Evolutionary conservation across 345 rosid species (phyloP).

Genomic region (Gossypium longicalyx): DNA sequence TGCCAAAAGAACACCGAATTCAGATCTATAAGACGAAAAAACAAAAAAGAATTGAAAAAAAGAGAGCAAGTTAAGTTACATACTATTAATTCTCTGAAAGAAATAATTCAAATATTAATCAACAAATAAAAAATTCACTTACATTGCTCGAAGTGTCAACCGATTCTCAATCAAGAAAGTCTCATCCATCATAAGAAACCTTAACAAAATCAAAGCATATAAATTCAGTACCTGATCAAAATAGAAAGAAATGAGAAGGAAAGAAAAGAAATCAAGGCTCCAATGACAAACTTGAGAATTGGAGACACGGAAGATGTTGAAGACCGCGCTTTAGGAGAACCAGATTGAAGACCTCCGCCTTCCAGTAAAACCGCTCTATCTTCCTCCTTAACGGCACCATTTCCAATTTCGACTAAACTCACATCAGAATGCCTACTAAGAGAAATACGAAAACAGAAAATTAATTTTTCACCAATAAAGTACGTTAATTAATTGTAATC

Average conservation of each 20-base stretch:
- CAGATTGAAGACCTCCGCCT: constrained; percentile 77
- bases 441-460: neutral
- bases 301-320: constrained; percentile 44
- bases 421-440: constrained; percentile 80
- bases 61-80: neutral
- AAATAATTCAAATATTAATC: neutral
- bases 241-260: neutral
- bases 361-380: constrained; percentile 76
- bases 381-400: constrained; percentile 57
- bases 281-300: constrained; percentile 48
- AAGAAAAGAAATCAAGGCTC: neutral
- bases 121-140: constrained; percentile 25
- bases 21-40: constrained; percentile 50
- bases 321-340: constrained; percentile 65
- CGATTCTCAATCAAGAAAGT: constrained; percentile 82
- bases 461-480: neutral
- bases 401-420: constrained; percentile 59
- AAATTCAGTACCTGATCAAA: constrained; percentile 1
- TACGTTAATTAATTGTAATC: neutral
- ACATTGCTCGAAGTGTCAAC: constrained; percentile 83
- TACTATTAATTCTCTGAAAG: neutral
- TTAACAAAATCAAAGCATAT: constrained; percentile 26
- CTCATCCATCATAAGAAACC: constrained; percentile 81
- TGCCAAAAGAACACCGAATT: constrained; percentile 55
- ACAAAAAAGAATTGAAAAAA: neutral